These are phyloP conservation scores for Alternaria hordeiaustralica DNA, from an alignment of 2,329 filamentous ascomycete species.

Conservation along the genomic window DNA sequence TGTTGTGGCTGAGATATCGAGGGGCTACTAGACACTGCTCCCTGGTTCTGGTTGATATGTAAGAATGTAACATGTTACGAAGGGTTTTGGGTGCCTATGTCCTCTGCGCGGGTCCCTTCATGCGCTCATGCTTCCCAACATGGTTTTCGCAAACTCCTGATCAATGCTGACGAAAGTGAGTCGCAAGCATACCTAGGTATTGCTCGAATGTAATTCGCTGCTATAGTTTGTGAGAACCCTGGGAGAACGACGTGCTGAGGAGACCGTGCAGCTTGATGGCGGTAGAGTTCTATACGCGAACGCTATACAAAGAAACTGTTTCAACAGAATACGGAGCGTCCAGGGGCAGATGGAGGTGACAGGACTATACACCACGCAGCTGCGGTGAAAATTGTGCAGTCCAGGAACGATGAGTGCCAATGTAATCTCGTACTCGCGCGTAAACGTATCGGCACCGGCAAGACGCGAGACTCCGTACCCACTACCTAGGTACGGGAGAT, in stretches of 20 bases:
- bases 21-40: background rate
- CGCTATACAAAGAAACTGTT: background rate
- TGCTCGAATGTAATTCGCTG: background rate
- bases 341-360: background rate
- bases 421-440: background rate
- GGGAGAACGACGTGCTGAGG: background rate
- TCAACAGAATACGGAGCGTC: background rate
- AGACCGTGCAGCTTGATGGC: background rate
- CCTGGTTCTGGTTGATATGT: background rate
- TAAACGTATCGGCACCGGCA: background rate
- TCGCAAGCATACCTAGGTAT: background rate
- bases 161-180: background rate
- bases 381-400: background rate
- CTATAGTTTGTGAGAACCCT: background rate
- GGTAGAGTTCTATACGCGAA: background rate
- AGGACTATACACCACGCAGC: background rate
- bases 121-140: background rate
- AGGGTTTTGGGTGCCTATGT: background rate
- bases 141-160: background rate
- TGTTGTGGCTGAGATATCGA: background rate
- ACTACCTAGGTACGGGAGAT: background rate
- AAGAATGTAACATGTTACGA: background rate
- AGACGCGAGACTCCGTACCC: background rate
- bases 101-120: accelerated
- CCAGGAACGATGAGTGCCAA: background rate